These are phyloP conservation scores for Kondoa malvinella DNA, from an alignment of 768 basidiomycete species.

Conservation along the genomic window DNA sequence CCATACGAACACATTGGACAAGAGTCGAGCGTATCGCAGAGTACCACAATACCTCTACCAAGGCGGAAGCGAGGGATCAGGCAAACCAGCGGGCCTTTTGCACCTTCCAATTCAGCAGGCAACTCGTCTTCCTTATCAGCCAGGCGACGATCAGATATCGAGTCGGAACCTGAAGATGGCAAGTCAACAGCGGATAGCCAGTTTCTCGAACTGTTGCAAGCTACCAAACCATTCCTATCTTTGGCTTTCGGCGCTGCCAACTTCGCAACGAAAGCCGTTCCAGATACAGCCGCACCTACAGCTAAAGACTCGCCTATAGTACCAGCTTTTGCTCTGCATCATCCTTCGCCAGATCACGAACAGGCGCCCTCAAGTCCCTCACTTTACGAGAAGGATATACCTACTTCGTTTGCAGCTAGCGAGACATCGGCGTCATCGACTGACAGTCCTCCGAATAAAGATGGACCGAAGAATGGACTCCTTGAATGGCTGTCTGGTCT, in stretches of 20 bases:
- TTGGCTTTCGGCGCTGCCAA: not conserved
- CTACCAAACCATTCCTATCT: conserved; percentile 4
- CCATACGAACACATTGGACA: no score
- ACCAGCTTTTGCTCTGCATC: not conserved
- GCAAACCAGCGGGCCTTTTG: not conserved
- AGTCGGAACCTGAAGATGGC: conserved; percentile 3
- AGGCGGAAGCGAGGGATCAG: not conserved
- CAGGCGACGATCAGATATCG: not conserved
- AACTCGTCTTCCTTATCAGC: not conserved
- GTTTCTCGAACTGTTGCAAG: conserved; percentile 7
- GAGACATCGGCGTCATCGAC: not conserved
- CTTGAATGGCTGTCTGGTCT: not conserved
- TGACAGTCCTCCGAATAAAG: not conserved
- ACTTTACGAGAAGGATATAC: not conserved
- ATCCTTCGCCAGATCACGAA: not conserved
- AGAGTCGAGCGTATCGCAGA: not conserved
- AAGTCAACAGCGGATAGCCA: not conserved
- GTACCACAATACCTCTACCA: not conserved
- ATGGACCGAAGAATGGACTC: not conserved
- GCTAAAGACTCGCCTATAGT: not conserved
- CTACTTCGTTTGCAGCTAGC: not conserved
- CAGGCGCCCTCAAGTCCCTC: not conserved
- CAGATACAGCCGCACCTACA: not conserved
- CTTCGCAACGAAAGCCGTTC: not conserved
- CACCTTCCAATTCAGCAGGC: not conserved